Evolutionary conservation across 2,329 filamentous ascomycete genomes (phyloP), one percentile per base, ranked within the genome.

Genomic region (Simplicillium aogashimaense): DNA sequence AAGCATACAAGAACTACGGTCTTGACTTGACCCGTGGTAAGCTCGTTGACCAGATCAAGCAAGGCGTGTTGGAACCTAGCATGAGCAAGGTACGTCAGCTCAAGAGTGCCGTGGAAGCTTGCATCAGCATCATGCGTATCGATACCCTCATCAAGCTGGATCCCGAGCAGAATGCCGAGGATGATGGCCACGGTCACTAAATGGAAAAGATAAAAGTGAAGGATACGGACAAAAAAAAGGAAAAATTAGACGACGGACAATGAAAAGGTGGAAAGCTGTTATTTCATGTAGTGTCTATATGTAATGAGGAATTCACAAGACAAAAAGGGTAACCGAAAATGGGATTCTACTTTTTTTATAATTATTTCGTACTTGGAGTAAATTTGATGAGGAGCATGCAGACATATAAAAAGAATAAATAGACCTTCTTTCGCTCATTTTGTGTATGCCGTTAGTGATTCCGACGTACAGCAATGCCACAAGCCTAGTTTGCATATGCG

Each of bases 1-100:
- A 95, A 79, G 86, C 85, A 53, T 98, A 97, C 74, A 92, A 90
- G 70, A 98, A 98, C 74, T 98, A 98, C 63, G 92, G 92, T 38
- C 72, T 98, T 43, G 94, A 98, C 63, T 70, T 98, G 54, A 72
- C 72, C 42, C 88, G 85, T 61, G 92, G 92, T 51, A 90, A 87
- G 61, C 86, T 97, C 43, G 82, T 89, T 41, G 92, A 98, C 63
- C 81, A 87, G 68, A 71, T 98, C 55, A 97, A 97, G 76, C 81
- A 86, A 11, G 92, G 92, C 57, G 89, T 98, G 46, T 65, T 98
- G 57, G 92, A 98, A 71, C 92, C 92, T 28, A 94, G 85, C 65
- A 88, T 98, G 72, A 95, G 90, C 76, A 98, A 98, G 75, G 78
- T 98, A 51, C 84, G 90, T 65, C 92, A 97, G 72, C 72, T 98